A percentile compares a stretch with the other conserved stretches of the same genome.
Conservation (phyloP, 148 eudicot genomes). For the Spergularia bocconei region DNA sequence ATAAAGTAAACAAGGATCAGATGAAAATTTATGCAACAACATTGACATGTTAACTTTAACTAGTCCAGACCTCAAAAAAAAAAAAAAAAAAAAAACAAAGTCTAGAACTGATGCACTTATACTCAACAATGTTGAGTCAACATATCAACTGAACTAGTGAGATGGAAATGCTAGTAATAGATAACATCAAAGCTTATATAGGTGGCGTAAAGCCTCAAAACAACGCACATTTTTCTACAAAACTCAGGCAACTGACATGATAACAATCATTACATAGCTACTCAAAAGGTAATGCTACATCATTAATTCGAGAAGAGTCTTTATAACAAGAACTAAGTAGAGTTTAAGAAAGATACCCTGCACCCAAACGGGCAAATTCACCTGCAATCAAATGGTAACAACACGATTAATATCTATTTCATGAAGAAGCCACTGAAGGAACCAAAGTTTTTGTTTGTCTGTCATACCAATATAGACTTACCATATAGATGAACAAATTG, state of each 20-base stretch:
- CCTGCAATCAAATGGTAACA: conserved; percentile 42
- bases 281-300: background rate
- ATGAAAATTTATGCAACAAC: no score
- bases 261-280: background rate
- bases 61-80: no score
- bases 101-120: no score
- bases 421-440: background rate
- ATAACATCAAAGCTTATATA: background rate
- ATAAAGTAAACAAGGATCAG: no score
- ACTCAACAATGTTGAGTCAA: no score
- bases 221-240: background rate
- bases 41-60: no score
- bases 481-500: conserved; percentile 77
- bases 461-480: conserved; percentile 27
- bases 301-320: background rate
- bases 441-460: background rate
- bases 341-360: conserved; percentile 61
- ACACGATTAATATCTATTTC: conserved; percentile 2
- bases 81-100: no score
- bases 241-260: background rate
- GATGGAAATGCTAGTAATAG: background rate
- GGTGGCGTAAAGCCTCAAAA: background rate
- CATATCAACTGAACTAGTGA: background rate
- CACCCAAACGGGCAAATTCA: conserved; percentile 91
- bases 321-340: background rate